Evolutionary conservation across 495 filamentous ascomycete genomes (phyloP), one percentile per base, ranked within the genome.

Genomic region (Aspergillus nanangensis): DNA sequence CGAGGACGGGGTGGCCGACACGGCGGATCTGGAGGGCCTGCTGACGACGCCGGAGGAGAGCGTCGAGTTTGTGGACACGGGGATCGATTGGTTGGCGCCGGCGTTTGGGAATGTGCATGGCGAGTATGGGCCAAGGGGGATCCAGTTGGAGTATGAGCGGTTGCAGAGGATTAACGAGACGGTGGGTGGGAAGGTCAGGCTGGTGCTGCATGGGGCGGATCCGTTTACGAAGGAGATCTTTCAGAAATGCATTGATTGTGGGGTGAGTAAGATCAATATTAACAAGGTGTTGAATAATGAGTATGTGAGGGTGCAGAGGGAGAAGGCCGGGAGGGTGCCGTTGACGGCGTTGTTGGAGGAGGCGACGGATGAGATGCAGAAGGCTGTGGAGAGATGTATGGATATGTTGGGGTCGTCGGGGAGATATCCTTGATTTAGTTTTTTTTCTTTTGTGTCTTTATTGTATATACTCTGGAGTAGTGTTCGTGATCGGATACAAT

Each of bases 21-120:
- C 86, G 25, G 82, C 66, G 1, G 87, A 88, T 52, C 60, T 91
- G 18, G 84, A 87, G 59, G 86, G 77, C 0, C 45, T 90, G 39
- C 56, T 91, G 54, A 94, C 88, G n/a, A 90, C 82, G 0, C 79
- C 84, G 0, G 85, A 87, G 60, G 80, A 91, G 62, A 86, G 84
- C 31, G 66, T 78, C 58, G 80, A 86, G 63, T 92, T 92, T 62
- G 84, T 88, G 0, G 75, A 71, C 8, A 88, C 85, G 20, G 88
- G 88, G 0, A 89, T 91, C 50, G 84, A 90, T 62, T 88, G 86
- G 80, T 62, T 92, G 13, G 88, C 87, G 9, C 88, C 88, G 0
- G 86, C 87, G 8, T 92, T 94, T 63, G 88, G 87, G 3, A 92
- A 92, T 60, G 84, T 94, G 29, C 87, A 92, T 69, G 88, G 88